Evolutionary conservation across 225 moss, liverwort and hornwort genomes (phyloP).

Genomic region (Polytrichum formosum): DNA sequence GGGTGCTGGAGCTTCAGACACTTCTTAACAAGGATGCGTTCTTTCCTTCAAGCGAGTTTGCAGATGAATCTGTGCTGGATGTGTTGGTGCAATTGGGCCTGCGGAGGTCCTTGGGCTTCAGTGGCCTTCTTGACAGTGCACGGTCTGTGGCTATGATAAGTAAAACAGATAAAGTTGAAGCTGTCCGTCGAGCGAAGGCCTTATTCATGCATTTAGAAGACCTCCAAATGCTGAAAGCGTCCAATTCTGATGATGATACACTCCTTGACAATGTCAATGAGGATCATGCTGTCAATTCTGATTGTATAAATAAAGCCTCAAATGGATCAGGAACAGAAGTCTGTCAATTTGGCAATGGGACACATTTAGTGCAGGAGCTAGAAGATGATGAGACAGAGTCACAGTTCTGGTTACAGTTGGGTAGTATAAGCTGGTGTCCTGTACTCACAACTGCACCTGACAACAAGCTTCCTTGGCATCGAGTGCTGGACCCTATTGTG

Average conservation of each 20-base stretch:
- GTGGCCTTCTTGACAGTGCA: constrained; percentile 76
- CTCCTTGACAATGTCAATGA: constrained; percentile 6
- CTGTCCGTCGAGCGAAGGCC: constrained; percentile 65
- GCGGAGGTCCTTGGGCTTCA: constrained; percentile 61
- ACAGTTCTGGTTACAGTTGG: constrained; percentile 66
- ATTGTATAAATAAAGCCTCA: background rate
- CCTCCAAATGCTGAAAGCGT: constrained; percentile 43
- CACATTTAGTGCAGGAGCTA: constrained; percentile 17
- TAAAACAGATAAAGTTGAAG: constrained; percentile 55
- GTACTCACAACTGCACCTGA: constrained; percentile 51
- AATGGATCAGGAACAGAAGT: background rate
- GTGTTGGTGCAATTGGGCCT: constrained; percentile 66
- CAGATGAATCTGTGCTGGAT: constrained; percentile 49
- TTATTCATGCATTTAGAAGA: constrained; percentile 64
- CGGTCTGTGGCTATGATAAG: constrained; percentile 82
- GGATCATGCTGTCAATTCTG: background rate
- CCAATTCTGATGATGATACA: constrained; percentile 5
- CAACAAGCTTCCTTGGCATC: constrained; percentile 66
- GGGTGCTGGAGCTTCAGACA: constrained; percentile 73
- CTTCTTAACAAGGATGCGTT: constrained; percentile 73
- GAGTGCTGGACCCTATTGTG: constrained; percentile 49
- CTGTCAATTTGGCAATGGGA: background rate
- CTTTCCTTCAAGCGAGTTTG: constrained; percentile 72
- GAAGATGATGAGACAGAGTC: constrained; percentile 46
- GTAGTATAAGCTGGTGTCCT: constrained; percentile 84